These are phyloP conservation scores for Hyphodiscus hymeniophilus DNA, from an alignment of 495 filamentous ascomycete species.

Conservation along the genomic window DNA sequence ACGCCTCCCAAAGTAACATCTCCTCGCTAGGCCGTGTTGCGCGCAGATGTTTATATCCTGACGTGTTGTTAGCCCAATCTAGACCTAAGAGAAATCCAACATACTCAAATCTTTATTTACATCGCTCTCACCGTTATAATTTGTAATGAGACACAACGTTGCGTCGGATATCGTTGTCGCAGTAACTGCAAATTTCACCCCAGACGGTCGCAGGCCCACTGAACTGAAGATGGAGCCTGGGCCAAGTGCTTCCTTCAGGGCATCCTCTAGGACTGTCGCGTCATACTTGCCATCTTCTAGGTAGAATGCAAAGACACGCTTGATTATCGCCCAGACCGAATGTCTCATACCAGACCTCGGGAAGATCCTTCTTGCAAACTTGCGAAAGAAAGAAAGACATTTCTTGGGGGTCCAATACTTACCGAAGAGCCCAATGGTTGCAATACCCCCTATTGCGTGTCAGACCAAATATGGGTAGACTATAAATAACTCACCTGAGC, in stretches of 20 bases:
- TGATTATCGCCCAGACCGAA: constrained; percentile 8
- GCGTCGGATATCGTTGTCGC: constrained; percentile 19
- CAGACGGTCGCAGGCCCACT: constrained; percentile 2
- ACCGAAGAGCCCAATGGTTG: constrained; percentile 11
- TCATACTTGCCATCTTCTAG: constrained; percentile 14
- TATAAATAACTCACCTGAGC: constrained; percentile 12
- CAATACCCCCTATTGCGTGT: constrained; percentile 9
- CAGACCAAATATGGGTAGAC: not conserved
- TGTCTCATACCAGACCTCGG: not conserved
- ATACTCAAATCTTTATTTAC: constrained; percentile 8
- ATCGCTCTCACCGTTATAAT: constrained; percentile 14
- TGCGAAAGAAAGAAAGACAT: constrained; percentile 13
- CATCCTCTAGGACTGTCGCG: constrained; percentile 5
- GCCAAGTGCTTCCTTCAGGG: constrained; percentile 13
- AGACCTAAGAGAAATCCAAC: not conserved
- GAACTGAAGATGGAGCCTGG: constrained; percentile 8
- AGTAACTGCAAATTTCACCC: constrained; percentile 17
- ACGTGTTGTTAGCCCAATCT: constrained; percentile 1
- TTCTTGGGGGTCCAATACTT: constrained; percentile 16
- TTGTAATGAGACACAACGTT: constrained; percentile 13
- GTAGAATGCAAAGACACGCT: constrained; percentile 10
- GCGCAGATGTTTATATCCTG: constrained; percentile 17
- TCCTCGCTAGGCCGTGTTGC: constrained; percentile 5
- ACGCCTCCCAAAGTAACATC: constrained; percentile 14
- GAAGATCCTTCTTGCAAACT: constrained; percentile 13